phyloP scores from a whole-genome alignment of 2,329 filamentous ascomycete genomes.

The Colletotrichum sidae region DNA sequence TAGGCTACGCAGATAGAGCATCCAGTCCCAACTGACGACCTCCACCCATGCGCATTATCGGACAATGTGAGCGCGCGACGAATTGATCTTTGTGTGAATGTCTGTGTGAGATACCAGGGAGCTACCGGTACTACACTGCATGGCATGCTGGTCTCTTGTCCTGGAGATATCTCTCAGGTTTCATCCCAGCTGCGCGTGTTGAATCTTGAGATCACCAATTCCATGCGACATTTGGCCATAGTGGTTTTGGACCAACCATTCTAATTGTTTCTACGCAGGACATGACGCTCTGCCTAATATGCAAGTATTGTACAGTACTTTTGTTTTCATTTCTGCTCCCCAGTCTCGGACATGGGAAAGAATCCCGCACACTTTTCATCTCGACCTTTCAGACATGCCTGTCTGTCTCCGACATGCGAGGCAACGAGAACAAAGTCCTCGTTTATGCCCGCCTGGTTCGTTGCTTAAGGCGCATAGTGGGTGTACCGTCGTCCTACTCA shows the following conservation, averaged over 20 bases:
- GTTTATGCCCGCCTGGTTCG: constrained; percentile 23
- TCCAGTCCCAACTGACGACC: too few relatives aligned
- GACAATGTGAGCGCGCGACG: too few relatives aligned
- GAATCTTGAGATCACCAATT: too few relatives aligned
- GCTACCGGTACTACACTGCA: not conserved
- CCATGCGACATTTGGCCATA: too few relatives aligned
- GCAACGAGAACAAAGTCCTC: too few relatives aligned
- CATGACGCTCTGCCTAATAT: constrained; percentile 12
- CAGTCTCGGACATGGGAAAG: not conserved
- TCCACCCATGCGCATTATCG: too few relatives aligned
- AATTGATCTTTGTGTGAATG: too few relatives aligned
- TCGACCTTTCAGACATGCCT: not conserved
- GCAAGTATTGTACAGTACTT: constrained; percentile 34
- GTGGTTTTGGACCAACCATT: not conserved
- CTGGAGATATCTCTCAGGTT: not conserved
- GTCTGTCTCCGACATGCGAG: not conserved
- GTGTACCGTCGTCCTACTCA: constrained; percentile 27
- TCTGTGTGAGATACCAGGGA: too few relatives aligned
- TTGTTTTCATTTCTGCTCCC: not conserved
- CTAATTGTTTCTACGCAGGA: constrained; percentile 1
- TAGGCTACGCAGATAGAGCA: too few relatives aligned
- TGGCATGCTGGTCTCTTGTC: constrained; percentile 2
- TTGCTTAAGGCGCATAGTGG: constrained; percentile 2
- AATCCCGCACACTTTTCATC: not conserved
- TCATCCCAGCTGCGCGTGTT: too few relatives aligned